These are phyloP conservation scores for Emmonsiellopsis sp. DNA, from an alignment of 2,329 filamentous ascomycete species.

Conservation along the genomic window DNA sequence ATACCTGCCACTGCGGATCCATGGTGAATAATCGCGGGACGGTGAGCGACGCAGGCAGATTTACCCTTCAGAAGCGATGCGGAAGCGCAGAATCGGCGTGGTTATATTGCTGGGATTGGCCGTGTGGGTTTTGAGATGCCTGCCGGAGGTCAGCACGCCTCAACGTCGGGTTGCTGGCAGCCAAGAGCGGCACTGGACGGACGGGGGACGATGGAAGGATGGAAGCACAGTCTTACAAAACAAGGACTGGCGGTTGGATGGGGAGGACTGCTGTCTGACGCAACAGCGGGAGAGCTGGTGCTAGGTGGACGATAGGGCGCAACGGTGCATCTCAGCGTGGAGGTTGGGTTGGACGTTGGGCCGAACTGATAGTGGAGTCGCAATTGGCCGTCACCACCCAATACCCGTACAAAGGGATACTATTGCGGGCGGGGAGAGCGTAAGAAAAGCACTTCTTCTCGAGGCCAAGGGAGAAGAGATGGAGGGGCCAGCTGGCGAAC, in stretches of 20 bases:
- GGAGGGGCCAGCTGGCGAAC: neutral
- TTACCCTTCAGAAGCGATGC: constrained; percentile 8
- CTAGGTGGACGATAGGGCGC: constrained; percentile 8
- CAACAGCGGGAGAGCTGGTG: constrained; percentile 13
- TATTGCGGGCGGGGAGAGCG: neutral
- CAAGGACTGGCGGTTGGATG: constrained; percentile 16
- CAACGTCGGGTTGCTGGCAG: neutral
- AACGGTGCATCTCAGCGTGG: constrained; percentile 12
- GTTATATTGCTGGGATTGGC: constrained; percentile 8
- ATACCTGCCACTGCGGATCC: constrained; percentile 59
- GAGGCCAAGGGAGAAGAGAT: neutral
- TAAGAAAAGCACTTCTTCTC: neutral
- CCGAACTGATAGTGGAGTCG: constrained; percentile 4
- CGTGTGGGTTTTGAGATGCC: neutral
- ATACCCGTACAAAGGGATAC: neutral
- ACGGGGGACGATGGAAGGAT: neutral
- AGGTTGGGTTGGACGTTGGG: constrained; percentile 2
- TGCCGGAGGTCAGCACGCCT: neutral
- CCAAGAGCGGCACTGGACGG: neutral
- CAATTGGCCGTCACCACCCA: constrained; percentile 4
- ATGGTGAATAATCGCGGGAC: constrained; percentile 27
- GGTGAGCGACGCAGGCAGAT: neutral
- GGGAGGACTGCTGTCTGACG: constrained; percentile 9
- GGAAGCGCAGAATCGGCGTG: constrained; percentile 15
- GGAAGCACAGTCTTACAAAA: constrained; percentile 16